A percentile compares a stretch with the other conserved stretches of the same genome.
These are phyloP conservation scores for Megacollybia marginata DNA, from an alignment of 768 basidiomycete species.

Conservation along the genomic window DNA sequence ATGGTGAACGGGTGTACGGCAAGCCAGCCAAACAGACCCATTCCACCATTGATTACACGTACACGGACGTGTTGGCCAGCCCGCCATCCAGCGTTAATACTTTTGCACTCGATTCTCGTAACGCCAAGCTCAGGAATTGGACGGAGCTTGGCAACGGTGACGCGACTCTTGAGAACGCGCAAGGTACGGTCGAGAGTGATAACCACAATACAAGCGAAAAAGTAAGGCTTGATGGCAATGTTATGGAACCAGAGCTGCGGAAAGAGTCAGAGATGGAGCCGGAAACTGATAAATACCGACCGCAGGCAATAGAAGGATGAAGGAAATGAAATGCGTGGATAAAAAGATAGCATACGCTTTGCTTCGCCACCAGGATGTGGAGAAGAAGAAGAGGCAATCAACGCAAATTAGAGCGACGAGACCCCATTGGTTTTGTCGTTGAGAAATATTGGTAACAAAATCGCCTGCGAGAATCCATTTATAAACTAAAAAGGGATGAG, in stretches of 20 bases:
- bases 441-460: conserved; percentile 17
- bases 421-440: conserved; percentile 26
- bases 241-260: conserved; percentile 1
- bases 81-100: conserved; percentile 46
- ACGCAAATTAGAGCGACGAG: conserved; percentile 29
- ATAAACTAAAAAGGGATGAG: conserved; percentile 24
- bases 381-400: conserved; percentile 39
- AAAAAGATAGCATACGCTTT: conserved; percentile 46
- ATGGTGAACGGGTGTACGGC: conserved; percentile 59
- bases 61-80: conserved; percentile 59
- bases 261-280: background rate
- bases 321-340: conserved; percentile 40
- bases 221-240: background rate
- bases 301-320: conserved; percentile 10
- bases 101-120: conserved; percentile 39
- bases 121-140: conserved; percentile 38
- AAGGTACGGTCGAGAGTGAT: conserved; percentile 39
- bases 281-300: conserved; percentile 1
- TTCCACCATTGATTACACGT: conserved; percentile 32
- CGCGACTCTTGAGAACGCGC: conserved; percentile 41
- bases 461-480: conserved; percentile 24
- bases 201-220: conserved; percentile 15
- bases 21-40: conserved; percentile 31
- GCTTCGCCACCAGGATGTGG: conserved; percentile 34
- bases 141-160: conserved; percentile 34